Base-by-base conservation (phyloP, 1,284 basidiomycete species). In the Puccinia novopanici region DNA sequence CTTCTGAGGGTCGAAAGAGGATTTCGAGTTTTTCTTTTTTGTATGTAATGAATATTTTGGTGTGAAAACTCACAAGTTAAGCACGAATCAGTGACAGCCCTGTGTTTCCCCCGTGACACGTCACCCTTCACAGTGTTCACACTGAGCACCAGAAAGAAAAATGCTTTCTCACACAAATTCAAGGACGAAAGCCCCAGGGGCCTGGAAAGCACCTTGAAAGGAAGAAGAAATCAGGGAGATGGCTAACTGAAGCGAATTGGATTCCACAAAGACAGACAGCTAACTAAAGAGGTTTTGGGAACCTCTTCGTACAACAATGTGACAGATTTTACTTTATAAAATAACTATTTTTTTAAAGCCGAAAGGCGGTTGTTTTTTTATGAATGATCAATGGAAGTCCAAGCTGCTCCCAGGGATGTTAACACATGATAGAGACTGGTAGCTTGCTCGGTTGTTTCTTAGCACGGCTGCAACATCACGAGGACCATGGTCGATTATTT, bases 331-430 rank as follows among this genome's bases (percentile, higher is more conserved):
- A 37, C 59, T 37, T 37, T 30, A 61, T 61, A 61, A 17, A 3
- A 17, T 27, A 37, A 1, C 24, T 61, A 10, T 17, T 61, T 61
- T 6, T 59, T 59, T 34, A 34, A 34, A 34, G 34, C 34, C 34
- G n/a, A 57, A 6, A 57, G 55, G 55, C 55, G 55, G n/a, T 2
- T 10, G n/a, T 27, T 57, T 55, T 6, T 27, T 61, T 61, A 19
- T 48, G 8, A 65, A 59, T 59, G 30, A 30, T 34, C 34, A 71
- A n/a, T 54, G n/a, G 27, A 71, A 34, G 30, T n/a, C 68, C 50
- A 71, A n/a, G 30, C 68, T 71, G 68, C 68, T 71, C 27, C 68
- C 68, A 0, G 68, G 68, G 22, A 71, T 71, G 52, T 71, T 54
- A 42, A 71, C 34, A 24, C 68, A 71, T 54, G 52, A 71, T 45